These are phyloP conservation scores for Tolypocladium amazonense DNA, from an alignment of 2,329 filamentous ascomycete genomes.

Conservation along the genomic window DNA sequence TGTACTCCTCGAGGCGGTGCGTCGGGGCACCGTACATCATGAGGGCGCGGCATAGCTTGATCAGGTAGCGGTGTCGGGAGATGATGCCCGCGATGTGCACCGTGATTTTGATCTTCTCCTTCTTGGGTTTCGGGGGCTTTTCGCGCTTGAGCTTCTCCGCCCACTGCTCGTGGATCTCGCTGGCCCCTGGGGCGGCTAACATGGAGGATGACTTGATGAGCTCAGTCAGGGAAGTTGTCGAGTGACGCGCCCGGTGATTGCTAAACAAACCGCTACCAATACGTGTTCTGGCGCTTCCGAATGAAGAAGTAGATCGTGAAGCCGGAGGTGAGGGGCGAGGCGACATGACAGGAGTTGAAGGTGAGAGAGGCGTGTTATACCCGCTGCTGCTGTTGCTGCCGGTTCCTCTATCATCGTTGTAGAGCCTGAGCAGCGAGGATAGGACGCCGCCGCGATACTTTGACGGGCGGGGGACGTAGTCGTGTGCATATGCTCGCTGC, in stretches of 20 bases:
- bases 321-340: slow-evolving; percentile 28
- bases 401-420: slow-evolving; percentile 37
- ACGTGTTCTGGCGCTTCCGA: slow-evolving; percentile 20
- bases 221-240: slow-evolving; percentile 35
- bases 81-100: slow-evolving; percentile 58
- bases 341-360: slow-evolving; percentile 28
- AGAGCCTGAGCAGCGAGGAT: slow-evolving; percentile 60
- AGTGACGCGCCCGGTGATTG: slow-evolving; percentile 28
- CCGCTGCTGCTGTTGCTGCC: slow-evolving; percentile 25
- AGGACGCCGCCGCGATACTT: slow-evolving; percentile 66
- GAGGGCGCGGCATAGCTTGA: slow-evolving; percentile 73
- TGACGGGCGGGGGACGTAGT: slow-evolving; percentile 54
- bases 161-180: slow-evolving; percentile 32
- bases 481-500: slow-evolving; percentile 38
- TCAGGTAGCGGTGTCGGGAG: slow-evolving; percentile 69
- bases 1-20: slow-evolving; percentile 83
- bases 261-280: slow-evolving; percentile 29
- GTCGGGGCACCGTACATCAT: slow-evolving; percentile 90
- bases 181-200: slow-evolving; percentile 35
- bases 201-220: slow-evolving; percentile 44
- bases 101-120: slow-evolving; percentile 34
- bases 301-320: slow-evolving; percentile 28
- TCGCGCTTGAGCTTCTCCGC: slow-evolving; percentile 32
- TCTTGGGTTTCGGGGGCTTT: slow-evolving; percentile 23
- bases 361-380: slow-evolving; percentile 27